Conservation (phyloP, 2,329 filamentous ascomycete genomes). For the Arthrobotrys pseudoclavata region DNA sequence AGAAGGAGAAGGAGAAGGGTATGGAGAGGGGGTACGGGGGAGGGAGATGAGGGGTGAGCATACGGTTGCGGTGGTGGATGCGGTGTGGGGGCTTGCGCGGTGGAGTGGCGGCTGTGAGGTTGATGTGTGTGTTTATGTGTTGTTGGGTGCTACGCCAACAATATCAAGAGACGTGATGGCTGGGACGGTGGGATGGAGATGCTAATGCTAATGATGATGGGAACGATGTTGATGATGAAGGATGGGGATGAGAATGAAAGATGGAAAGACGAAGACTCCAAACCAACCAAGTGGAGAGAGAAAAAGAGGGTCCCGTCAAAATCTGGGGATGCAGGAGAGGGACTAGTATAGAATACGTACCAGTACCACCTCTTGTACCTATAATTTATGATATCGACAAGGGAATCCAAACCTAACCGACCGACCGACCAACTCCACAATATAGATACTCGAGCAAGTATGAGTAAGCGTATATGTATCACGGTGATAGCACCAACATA, state of each 20-base stretch:
- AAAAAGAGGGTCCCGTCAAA: conserved; percentile 13
- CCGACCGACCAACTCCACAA: no score
- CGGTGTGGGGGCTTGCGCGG: conserved; percentile 8
- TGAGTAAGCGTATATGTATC: no score
- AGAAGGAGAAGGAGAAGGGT: background rate
- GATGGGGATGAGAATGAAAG: conserved; percentile 1
- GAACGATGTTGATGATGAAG: background rate
- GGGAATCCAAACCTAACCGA: no score
- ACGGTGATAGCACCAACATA: background rate
- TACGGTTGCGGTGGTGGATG: background rate
- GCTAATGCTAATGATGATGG: background rate
- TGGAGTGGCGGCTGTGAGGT: conserved; percentile 10
- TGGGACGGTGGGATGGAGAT: background rate
- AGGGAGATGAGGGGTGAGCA: conserved; percentile 7
- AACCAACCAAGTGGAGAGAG: no score
- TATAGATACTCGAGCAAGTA: no score
- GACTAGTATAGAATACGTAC: background rate
- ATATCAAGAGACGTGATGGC: background rate
- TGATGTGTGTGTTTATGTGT: conserved; percentile 8
- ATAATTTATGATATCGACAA: no score
- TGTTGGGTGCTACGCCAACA: conserved; percentile 6
- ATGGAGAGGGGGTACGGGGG: background rate
- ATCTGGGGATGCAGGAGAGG: conserved; percentile 9
- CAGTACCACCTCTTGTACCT: no score
- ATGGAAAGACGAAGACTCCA: no score